A percentile compares a stretch with the other conserved stretches of the same genome.
Evolutionary conservation across 2,329 filamentous ascomycete species (phyloP).

Genomic region (Colletotrichum sp.): DNA sequence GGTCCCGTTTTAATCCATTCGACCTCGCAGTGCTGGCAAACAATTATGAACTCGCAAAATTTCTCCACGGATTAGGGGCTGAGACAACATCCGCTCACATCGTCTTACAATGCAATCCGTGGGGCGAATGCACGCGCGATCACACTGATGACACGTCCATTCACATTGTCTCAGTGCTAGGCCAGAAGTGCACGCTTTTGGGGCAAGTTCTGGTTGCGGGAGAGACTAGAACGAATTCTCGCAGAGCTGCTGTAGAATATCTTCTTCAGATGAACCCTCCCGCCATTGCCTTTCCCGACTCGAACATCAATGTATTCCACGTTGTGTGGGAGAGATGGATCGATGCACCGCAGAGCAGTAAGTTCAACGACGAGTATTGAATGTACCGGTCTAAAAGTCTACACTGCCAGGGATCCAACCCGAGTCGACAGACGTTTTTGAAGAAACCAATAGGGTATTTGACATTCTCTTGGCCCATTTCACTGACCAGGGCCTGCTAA

Average conservation of each 20-base stretch:
- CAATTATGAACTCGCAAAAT: not conserved
- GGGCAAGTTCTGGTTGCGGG: not conserved
- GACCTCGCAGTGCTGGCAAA: not conserved
- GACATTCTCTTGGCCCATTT: not conserved
- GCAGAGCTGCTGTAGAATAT: not conserved
- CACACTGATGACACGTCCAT: not conserved
- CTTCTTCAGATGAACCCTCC: not conserved
- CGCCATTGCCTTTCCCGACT: fast-evolving
- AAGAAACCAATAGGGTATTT: not conserved
- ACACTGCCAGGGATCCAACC: not conserved
- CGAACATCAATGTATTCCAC: not conserved
- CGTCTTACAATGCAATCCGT: not conserved
- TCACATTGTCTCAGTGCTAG: not conserved
- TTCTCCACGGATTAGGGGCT: not conserved
- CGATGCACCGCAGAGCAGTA: not conserved
- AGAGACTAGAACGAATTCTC: fast-evolving
- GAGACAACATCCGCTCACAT: not conserved
- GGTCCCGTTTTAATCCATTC: not conserved
- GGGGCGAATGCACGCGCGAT: not conserved
- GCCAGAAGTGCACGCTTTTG: not conserved
- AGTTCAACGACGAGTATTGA: not conserved
- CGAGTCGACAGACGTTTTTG: not conserved
- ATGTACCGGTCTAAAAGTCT: not conserved
- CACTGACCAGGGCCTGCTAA: not conserved
- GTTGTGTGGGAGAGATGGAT: not conserved